Conservation (phyloP, 164 flowering plant genomes). For the Taxillus chinensis region DNA sequence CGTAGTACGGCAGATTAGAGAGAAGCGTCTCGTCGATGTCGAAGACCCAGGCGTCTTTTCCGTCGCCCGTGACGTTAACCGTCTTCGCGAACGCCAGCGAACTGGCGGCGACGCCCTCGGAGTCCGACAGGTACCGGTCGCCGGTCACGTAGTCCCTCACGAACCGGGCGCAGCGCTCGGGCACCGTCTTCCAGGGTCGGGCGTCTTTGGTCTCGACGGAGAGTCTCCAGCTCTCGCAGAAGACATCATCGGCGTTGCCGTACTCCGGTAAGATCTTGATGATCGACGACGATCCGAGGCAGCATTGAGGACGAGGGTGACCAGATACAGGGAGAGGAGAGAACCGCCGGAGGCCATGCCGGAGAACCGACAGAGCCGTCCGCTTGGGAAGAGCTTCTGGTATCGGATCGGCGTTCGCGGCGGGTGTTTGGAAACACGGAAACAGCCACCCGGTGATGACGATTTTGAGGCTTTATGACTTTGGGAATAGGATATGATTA, state of each 20-base stretch:
- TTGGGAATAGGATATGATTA: no score
- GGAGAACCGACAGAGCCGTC: background rate
- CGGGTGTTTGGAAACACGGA: no score
- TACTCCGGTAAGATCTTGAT: conserved; percentile 13
- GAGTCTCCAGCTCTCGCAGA: conserved; percentile 73
- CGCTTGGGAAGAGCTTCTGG: background rate
- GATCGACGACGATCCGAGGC: conserved; percentile 12
- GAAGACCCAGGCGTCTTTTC: conserved; percentile 78
- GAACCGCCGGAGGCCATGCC: conserved; percentile 17
- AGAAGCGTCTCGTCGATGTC: conserved; percentile 89
- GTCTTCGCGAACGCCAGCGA: conserved; percentile 33
- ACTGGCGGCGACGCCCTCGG: conserved; percentile 31
- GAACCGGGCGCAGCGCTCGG: conserved; percentile 34
- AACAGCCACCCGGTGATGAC: no score
- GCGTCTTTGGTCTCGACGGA: conserved; percentile 77
- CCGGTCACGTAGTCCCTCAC: conserved; percentile 59
- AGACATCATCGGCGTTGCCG: conserved; percentile 16
- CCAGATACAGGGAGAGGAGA: background rate
- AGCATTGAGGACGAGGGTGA: conserved; percentile 5
- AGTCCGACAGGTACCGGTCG: conserved; percentile 46
- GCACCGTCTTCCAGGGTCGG: conserved; percentile 45
- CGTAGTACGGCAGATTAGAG: conserved; percentile 62
- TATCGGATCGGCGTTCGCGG: background rate
- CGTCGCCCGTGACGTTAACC: conserved; percentile 39
- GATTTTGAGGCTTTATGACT: no score